A percentile compares a stretch with the other conserved stretches of the same genome.
phyloP scores from a whole-genome alignment of 257 asterid species.

The Lithospermum erythrorhizon region DNA sequence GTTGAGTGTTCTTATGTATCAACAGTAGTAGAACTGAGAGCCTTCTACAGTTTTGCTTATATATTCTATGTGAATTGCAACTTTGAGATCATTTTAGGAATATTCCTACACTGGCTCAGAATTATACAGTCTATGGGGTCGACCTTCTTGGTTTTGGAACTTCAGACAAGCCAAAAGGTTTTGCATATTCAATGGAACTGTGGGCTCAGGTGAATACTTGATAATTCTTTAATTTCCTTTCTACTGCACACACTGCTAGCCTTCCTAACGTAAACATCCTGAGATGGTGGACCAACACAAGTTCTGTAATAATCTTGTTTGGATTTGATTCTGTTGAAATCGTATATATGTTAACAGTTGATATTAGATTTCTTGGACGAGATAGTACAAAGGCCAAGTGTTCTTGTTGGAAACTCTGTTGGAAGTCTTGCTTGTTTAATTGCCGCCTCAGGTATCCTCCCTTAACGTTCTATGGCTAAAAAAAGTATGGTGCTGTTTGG shows the following conservation, averaged over 20 bases:
- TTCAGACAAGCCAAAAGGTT: constrained; percentile 86
- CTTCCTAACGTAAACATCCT: not conserved
- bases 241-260: constrained; percentile 2
- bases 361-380: constrained; percentile 67
- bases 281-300: not conserved
- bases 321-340: constrained; percentile 4
- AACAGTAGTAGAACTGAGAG: not conserved
- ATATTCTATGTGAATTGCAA: not conserved
- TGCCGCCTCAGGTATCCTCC: constrained; percentile 65
- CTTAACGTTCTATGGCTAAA: not conserved
- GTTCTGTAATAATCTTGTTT: not conserved
- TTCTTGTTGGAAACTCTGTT: constrained; percentile 77
- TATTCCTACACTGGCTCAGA: constrained; percentile 51
- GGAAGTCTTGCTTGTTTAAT: constrained; percentile 96
- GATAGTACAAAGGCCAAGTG: constrained; percentile 60
- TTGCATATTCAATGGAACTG: constrained; percentile 60
- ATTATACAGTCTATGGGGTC: constrained; percentile 56
- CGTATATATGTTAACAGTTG: constrained; percentile 33
- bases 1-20: too few relatives aligned
- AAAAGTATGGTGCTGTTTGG: too few relatives aligned
- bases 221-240: constrained; percentile 9
- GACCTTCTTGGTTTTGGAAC: constrained; percentile 97
- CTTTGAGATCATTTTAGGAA: constrained; percentile 37
- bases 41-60: not conserved
- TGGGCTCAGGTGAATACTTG: constrained; percentile 62